phyloP scores from a whole-genome alignment of 768 basidiomycete species.

The Lactarius sp. region DNA sequence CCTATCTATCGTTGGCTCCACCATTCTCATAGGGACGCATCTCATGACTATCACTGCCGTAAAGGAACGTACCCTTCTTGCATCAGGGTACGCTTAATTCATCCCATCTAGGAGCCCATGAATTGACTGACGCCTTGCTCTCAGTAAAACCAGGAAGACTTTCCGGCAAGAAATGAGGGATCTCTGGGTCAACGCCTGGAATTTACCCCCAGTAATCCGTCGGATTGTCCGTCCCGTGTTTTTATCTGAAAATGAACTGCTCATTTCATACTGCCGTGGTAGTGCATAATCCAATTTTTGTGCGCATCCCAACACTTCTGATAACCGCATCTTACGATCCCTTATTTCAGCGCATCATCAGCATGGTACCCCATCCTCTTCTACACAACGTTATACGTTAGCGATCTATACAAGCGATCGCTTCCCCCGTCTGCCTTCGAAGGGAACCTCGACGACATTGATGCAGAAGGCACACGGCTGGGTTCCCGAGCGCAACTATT shows the following conservation, averaged over 20 bases:
- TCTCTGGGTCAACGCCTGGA: conserved; percentile 64
- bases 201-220: conserved; percentile 42
- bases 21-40: conserved; percentile 65
- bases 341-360: conserved; percentile 58
- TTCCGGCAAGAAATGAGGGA: conserved; percentile 47
- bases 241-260: neutral
- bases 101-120: neutral
- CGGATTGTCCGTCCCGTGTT: conserved; percentile 38
- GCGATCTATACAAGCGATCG: conserved; percentile 70
- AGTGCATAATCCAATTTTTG: conserved; percentile 84
- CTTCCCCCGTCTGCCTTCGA: conserved; percentile 31
- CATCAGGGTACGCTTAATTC: conserved; percentile 32
- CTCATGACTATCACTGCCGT: conserved; percentile 53
- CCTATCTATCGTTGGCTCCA: conserved; percentile 66
- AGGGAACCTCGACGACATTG: conserved; percentile 35
- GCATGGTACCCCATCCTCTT: conserved; percentile 93
- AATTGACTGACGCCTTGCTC: neutral
- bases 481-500: conserved; percentile 83
- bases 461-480: conserved; percentile 71
- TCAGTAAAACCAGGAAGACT: conserved; percentile 32
- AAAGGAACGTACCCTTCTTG: conserved; percentile 69
- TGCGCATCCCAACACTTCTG: conserved; percentile 29
- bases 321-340: neutral
- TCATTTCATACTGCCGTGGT: conserved; percentile 1
- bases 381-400: conserved; percentile 83